Evolutionary conservation across 352 stramenopile species (phyloP).

Genomic region (Vaucheria bursata): DNA sequence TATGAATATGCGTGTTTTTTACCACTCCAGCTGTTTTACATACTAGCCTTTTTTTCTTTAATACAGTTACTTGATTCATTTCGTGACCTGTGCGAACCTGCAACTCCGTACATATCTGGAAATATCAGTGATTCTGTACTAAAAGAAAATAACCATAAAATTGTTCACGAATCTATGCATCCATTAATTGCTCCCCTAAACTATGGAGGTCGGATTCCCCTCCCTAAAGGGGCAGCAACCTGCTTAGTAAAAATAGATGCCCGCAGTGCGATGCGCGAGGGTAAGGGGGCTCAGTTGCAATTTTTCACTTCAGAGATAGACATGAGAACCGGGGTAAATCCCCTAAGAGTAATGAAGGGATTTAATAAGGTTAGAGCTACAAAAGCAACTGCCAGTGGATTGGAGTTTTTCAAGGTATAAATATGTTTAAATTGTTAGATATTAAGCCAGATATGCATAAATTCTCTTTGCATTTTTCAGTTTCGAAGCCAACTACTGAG

Average conservation of each 20-base stretch:
- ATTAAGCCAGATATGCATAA: too few relatives aligned
- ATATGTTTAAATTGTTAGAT: too few relatives aligned
- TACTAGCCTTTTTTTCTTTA: too few relatives aligned
- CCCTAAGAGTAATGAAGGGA: conserved; percentile 31
- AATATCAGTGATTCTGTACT: neutral
- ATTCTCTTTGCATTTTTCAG: too few relatives aligned
- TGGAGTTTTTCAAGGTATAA: conserved; percentile 48
- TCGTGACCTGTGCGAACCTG: conserved; percentile 19
- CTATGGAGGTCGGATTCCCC: conserved; percentile 38
- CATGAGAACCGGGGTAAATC: conserved; percentile 20
- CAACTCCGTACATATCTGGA: neutral
- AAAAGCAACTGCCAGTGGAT: conserved; percentile 15
- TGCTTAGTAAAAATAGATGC: conserved; percentile 39
- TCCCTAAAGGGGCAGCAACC: conserved; percentile 14
- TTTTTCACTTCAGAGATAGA: conserved; percentile 33
- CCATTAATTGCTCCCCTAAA: conserved; percentile 31
- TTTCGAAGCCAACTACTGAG: too few relatives aligned
- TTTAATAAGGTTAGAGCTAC: conserved; percentile 8
- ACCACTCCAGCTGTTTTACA: too few relatives aligned
- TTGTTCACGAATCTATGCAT: conserved; percentile 42
- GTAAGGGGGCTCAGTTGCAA: conserved; percentile 7
- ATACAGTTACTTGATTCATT: conserved; percentile 39
- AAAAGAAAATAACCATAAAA: too few relatives aligned
- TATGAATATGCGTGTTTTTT: too few relatives aligned
- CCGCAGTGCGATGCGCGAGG: conserved; percentile 20